These are phyloP conservation scores for Theobroma grandiflorum DNA, from an alignment of 441 rosid species.

Conservation along the genomic window DNA sequence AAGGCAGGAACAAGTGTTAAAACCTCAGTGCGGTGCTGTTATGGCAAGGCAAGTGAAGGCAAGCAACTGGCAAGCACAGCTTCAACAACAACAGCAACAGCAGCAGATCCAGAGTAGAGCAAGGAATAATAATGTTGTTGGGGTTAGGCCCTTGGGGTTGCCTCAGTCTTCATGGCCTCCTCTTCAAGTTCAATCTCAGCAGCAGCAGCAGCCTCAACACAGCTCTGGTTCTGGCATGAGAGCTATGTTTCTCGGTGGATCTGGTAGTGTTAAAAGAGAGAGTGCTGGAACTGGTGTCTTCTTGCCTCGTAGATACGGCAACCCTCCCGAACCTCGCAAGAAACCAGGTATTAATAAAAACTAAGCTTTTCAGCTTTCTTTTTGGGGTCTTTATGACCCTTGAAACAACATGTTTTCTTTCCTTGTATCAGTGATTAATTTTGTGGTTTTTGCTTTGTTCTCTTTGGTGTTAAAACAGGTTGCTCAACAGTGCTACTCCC, in stretches of 20 bases:
- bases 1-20: constrained; percentile 30
- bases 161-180: constrained; percentile 50
- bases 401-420: background rate
- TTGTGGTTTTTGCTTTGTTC: background rate
- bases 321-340: constrained; percentile 52
- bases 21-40: constrained; percentile 28
- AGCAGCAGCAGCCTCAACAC: constrained; percentile 30
- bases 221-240: constrained; percentile 39
- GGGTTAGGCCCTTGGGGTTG: constrained; percentile 37
- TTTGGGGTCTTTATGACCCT: background rate
- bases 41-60: constrained; percentile 44
- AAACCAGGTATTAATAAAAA: constrained; percentile 49
- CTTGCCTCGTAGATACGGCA: constrained; percentile 65
- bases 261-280: constrained; percentile 52
- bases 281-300: constrained; percentile 89
- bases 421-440: background rate
- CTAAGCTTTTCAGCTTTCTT: background rate
- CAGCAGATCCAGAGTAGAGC: constrained; percentile 46
- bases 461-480: constrained; percentile 27
- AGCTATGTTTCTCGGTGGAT: constrained; percentile 50
- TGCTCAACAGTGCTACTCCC: constrained; percentile 52
- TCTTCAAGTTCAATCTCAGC: constrained; percentile 39
- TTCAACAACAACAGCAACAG: constrained; percentile 27
- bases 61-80: constrained; percentile 27
- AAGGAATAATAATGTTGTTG: constrained; percentile 30